Percentiles rank a stretch among this genome's conserved stretches.
Evolutionary conservation across 139 green algal species (phyloP).

Genomic region (Pseudopediastrum boryanum): DNA sequence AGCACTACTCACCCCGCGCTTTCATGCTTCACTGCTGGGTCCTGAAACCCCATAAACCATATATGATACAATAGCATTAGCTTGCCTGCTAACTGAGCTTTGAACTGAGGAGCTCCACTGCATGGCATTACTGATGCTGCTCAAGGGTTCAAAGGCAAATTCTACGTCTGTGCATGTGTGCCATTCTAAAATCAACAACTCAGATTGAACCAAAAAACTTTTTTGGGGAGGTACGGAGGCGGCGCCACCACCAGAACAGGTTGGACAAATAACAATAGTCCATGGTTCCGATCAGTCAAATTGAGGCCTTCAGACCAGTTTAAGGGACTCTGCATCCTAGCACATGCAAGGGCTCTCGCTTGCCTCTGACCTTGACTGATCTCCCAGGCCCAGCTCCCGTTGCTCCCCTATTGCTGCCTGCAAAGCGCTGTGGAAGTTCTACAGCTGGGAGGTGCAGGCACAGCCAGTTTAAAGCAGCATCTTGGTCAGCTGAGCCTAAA

Average conservation of each 20-base stretch:
- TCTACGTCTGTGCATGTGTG: too few relatives aligned
- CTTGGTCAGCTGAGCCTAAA: constrained; percentile 20
- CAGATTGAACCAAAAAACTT: too few relatives aligned
- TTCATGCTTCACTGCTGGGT: too few relatives aligned
- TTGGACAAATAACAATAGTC: background rate
- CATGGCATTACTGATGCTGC: too few relatives aligned
- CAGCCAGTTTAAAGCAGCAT: constrained; percentile 78
- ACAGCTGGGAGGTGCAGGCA: constrained; percentile 68
- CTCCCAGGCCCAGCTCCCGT: background rate
- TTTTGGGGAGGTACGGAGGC: too few relatives aligned
- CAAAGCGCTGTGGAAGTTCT: constrained; percentile 69
- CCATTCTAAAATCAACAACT: too few relatives aligned
- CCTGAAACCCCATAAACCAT: too few relatives aligned
- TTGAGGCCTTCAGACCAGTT: background rate
- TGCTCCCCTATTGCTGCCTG: constrained; percentile 5
- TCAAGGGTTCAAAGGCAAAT: too few relatives aligned
- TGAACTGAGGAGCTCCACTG: too few relatives aligned
- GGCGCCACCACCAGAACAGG: background rate
- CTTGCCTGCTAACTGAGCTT: too few relatives aligned
- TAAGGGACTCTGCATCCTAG: background rate
- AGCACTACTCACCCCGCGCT: too few relatives aligned
- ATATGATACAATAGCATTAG: too few relatives aligned
- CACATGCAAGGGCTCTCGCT: background rate
- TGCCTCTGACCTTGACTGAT: background rate
- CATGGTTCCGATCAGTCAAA: background rate